Conservation (phyloP, 164 flowering plant genomes). For the Umbilicus rupestris region DNA sequence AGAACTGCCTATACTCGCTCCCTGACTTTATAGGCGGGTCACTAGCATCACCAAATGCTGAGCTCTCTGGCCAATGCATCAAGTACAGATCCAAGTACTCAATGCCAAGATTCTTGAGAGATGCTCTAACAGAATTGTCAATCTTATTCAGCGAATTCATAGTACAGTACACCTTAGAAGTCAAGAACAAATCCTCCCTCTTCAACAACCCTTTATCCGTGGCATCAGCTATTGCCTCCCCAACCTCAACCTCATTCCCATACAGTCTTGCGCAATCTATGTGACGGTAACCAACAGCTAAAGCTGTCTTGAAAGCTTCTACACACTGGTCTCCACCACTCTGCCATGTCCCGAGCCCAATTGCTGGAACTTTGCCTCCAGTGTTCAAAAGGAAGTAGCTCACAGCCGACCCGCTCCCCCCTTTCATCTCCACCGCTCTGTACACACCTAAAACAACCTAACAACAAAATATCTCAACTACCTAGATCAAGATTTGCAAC, state of each 20-base stretch:
- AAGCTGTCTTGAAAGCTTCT: conserved; percentile 51
- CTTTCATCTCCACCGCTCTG: conserved; percentile 19
- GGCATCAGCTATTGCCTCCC: conserved; percentile 47
- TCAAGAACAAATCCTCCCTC: conserved; percentile 58
- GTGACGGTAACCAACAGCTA: conserved; percentile 53
- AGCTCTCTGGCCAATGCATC: conserved; percentile 67
- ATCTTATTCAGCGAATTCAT: conserved; percentile 51
- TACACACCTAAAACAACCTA: neutral
- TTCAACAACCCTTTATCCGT: conserved; percentile 27
- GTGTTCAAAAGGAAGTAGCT: conserved; percentile 42
- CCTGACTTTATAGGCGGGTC: conserved; percentile 59
- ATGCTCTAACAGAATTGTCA: conserved; percentile 51
- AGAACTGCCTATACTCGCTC: conserved; percentile 43
- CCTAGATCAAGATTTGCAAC: conserved; percentile 1
- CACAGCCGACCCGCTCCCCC: conserved; percentile 17
- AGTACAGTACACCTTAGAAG: conserved; percentile 51
- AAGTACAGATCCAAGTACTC: conserved; percentile 53
- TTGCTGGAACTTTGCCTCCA: conserved; percentile 56
- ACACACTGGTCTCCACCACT: conserved; percentile 56
- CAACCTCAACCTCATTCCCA: conserved; percentile 61
- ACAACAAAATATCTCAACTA: neutral
- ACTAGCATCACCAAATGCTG: conserved; percentile 65
- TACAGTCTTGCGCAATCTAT: conserved; percentile 67
- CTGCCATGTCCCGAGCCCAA: conserved; percentile 80
- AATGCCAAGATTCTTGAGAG: conserved; percentile 56